A percentile compares a stretch with the other conserved stretches of the same genome.
Conservation (phyloP, 164 flowering plant genomes). For the Vitis cinerea region DNA sequence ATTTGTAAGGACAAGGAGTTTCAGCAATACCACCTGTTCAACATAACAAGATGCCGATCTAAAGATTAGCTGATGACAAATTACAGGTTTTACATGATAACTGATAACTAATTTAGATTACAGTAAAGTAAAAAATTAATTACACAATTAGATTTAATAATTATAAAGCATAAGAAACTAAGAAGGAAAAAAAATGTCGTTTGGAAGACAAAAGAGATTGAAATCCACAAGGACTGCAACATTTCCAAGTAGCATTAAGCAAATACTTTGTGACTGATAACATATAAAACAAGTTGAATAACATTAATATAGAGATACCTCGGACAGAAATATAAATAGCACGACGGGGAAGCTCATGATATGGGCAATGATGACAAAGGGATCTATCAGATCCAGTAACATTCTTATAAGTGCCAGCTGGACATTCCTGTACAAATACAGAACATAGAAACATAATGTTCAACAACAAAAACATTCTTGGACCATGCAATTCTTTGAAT, state of each 20-base stretch:
- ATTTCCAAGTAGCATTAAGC: neutral
- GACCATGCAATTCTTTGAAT: too few species aligned
- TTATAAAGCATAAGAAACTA: neutral
- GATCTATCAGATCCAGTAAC: conserved; percentile 72
- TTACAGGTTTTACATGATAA: neutral
- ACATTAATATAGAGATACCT: conserved; percentile 42
- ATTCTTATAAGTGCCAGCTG: conserved; percentile 89
- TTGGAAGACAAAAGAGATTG: neutral
- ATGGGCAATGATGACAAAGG: conserved; percentile 80
- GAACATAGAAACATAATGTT: neutral
- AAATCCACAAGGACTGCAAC: neutral
- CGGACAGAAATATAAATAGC: conserved; percentile 72
- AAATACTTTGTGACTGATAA: neutral
- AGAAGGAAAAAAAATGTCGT: neutral
- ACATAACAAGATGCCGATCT: neutral
- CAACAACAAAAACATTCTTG: neutral
- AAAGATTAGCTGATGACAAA: neutral
- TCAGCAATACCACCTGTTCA: conserved; percentile 83
- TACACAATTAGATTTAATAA: neutral
- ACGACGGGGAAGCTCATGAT: conserved; percentile 82
- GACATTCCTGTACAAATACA: conserved; percentile 73
- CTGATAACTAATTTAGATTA: neutral
- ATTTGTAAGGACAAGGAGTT: conserved; percentile 88
- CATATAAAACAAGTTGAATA: neutral
- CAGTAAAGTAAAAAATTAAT: neutral